A percentile compares a stretch with the other conserved stretches of the same genome.
These are phyloP conservation scores for Pythium apleroticum DNA, from an alignment of 352 stramenopile genomes.

Conservation along the genomic window DNA sequence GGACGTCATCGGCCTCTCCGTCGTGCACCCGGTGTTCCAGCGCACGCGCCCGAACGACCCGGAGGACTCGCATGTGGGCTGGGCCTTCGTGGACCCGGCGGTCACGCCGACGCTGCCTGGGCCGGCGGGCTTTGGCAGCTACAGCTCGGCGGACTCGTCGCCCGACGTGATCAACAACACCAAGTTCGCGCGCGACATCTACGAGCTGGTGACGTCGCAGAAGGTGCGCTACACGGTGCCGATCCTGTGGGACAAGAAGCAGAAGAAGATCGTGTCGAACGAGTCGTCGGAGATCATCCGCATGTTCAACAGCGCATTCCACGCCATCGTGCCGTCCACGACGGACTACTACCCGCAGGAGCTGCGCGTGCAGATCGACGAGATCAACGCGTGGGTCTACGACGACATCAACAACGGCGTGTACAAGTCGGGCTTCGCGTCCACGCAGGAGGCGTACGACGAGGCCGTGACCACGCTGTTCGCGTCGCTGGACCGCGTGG, in stretches of 20 bases:
- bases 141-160: constrained; percentile 64
- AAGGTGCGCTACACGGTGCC: constrained; percentile 89
- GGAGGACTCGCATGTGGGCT: constrained; percentile 71
- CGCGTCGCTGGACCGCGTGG: constrained; percentile 63
- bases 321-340: constrained; percentile 63
- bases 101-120: constrained; percentile 62
- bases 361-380: constrained; percentile 83
- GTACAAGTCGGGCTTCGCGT: constrained; percentile 92
- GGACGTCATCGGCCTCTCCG: constrained; percentile 91
- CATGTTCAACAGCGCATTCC: constrained; percentile 88
- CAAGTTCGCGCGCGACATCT: constrained; percentile 73
- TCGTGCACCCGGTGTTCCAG: constrained; percentile 90
- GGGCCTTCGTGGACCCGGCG: constrained; percentile 73
- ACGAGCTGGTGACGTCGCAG: constrained; percentile 72
- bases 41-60: constrained; percentile 70
- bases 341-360: constrained; percentile 81
- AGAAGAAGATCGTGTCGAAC: constrained; percentile 93
- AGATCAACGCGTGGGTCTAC: constrained; percentile 92
- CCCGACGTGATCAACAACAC: constrained; percentile 67
- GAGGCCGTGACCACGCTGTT: constrained; percentile 73
- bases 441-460: constrained; percentile 88
- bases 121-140: constrained; percentile 61
- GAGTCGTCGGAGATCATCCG: constrained; percentile 94
- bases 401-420: constrained; percentile 92
- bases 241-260: constrained; percentile 90